Conservation (phyloP, 1,139 yeast species). For the Hyphopichia buzzinii region DNA sequence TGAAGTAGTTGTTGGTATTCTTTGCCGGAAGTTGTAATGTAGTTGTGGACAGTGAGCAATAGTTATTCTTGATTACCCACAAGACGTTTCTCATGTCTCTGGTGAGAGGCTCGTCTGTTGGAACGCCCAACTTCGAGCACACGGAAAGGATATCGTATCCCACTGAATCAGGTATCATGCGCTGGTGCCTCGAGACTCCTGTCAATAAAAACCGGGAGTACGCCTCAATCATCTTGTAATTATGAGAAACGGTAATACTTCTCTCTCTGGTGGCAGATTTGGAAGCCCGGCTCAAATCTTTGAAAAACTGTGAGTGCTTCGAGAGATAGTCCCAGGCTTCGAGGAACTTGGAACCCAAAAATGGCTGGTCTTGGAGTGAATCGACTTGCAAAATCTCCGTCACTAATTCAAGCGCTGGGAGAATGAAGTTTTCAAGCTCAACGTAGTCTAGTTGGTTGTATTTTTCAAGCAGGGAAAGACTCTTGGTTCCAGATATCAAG, state of each 20-base stretch:
- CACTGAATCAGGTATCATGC: slow-evolving; percentile 30
- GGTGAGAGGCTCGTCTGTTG: slow-evolving; percentile 16
- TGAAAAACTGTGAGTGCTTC: slow-evolving; percentile 14
- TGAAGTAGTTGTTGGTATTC: neutral
- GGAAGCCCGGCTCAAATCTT: neutral
- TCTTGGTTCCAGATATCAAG: slow-evolving; percentile 16
- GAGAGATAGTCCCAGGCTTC: slow-evolving; percentile 36
- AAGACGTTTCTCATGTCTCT: slow-evolving; percentile 29
- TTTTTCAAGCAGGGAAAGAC: slow-evolving; percentile 6
- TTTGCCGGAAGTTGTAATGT: no score
- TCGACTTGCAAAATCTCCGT: slow-evolving; percentile 31
- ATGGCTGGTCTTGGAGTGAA: slow-evolving; percentile 21
- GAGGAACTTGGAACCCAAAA: slow-evolving; percentile 32
- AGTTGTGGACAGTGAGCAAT: no score
- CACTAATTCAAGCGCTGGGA: slow-evolving; percentile 22
- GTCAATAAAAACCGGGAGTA: slow-evolving; percentile 24
- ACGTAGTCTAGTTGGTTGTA: neutral
- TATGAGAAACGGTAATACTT: slow-evolving; percentile 1
- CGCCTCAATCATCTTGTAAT: slow-evolving; percentile 14
- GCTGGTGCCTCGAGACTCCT: slow-evolving; percentile 33
- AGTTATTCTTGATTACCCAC: slow-evolving; percentile 28
- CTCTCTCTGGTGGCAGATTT: neutral
- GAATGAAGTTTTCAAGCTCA: slow-evolving; percentile 10
- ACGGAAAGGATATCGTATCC: slow-evolving; percentile 29
- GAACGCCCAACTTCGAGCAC: slow-evolving; percentile 25